Conservation (phyloP, 345 rosid genomes). For the Populus deltoides region DNA sequence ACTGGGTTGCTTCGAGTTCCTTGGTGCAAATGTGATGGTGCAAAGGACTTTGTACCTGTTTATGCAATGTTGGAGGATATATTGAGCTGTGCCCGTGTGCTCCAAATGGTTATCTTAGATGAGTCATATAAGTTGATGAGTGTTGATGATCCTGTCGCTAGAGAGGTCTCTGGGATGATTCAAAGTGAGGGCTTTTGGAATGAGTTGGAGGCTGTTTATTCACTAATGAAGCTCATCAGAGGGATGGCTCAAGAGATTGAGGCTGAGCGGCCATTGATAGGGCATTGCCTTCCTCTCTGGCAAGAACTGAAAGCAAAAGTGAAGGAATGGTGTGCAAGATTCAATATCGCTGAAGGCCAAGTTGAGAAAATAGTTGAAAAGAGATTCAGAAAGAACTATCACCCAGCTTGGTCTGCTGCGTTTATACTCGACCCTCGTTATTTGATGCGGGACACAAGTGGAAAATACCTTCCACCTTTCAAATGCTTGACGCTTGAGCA, state of each 20-base stretch:
- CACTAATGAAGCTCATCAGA: slow-evolving; percentile 46
- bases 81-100: slow-evolving; percentile 39
- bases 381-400: slow-evolving; percentile 55
- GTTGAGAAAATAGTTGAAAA: slow-evolving; percentile 50
- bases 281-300: slow-evolving; percentile 60
- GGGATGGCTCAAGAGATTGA: slow-evolving; percentile 50
- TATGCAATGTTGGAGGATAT: slow-evolving; percentile 48
- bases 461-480: slow-evolving; percentile 59
- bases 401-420: slow-evolving; percentile 60
- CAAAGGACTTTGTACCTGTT: slow-evolving; percentile 27
- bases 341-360: slow-evolving; percentile 34
- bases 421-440: slow-evolving; percentile 57
- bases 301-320: slow-evolving; percentile 49
- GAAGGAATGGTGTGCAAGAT: slow-evolving; percentile 52
- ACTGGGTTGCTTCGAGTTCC: slow-evolving; percentile 44
- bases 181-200: slow-evolving; percentile 52
- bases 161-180: slow-evolving; percentile 41
- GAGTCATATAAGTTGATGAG: slow-evolving; percentile 37
- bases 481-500: slow-evolving; percentile 53
- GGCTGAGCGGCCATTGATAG: slow-evolving; percentile 46
- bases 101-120: slow-evolving; percentile 44
- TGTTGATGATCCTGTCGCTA: slow-evolving; percentile 40
- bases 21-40: slow-evolving; percentile 36
- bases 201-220: slow-evolving; percentile 49
- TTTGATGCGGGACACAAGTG: slow-evolving; percentile 39